phyloP scores from a whole-genome alignment of 2,329 filamentous ascomycete genomes.

The Colletotrichum incanum region DNA sequence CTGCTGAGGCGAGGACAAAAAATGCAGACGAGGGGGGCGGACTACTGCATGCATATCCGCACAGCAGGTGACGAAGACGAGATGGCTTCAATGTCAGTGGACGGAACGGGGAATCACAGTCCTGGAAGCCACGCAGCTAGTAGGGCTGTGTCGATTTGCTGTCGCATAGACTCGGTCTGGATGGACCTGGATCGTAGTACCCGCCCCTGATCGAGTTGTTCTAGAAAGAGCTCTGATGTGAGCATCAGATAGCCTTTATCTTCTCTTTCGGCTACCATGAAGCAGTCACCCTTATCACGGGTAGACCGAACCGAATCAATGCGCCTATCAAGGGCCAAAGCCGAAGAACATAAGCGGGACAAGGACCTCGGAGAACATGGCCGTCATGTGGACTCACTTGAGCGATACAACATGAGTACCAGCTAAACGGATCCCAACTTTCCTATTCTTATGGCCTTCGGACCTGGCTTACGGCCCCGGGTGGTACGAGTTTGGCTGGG shows the following conservation, averaged over 20 bases:
- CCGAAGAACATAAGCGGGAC: not conserved
- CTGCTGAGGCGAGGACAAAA: not conserved
- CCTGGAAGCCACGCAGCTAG: not conserved
- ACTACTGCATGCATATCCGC: slow-evolving; percentile 12
- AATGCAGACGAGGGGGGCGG: not conserved
- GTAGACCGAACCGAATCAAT: not conserved
- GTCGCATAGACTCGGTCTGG: not conserved
- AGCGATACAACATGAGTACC: slow-evolving; percentile 21
- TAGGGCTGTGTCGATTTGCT: not conserved
- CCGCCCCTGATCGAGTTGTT: slow-evolving; percentile 1
- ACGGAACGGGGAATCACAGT: not conserved
- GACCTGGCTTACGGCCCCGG: not conserved
- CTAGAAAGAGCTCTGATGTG: not conserved
- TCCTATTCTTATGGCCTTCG: not conserved
- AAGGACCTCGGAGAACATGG: not conserved
- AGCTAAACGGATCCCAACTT: not conserved
- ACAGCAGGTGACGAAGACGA: not conserved
- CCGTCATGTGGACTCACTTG: not conserved
- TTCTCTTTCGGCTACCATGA: no score
- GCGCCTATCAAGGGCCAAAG: not conserved
- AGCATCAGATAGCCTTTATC: not conserved
- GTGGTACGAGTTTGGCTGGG: not conserved
- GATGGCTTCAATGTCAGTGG: not conserved
- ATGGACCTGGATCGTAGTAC: not conserved
- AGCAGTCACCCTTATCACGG: slow-evolving; percentile 3